Conservation (phyloP, 1,284 basidiomycete genomes). For the Chalciporus sp. region DNA sequence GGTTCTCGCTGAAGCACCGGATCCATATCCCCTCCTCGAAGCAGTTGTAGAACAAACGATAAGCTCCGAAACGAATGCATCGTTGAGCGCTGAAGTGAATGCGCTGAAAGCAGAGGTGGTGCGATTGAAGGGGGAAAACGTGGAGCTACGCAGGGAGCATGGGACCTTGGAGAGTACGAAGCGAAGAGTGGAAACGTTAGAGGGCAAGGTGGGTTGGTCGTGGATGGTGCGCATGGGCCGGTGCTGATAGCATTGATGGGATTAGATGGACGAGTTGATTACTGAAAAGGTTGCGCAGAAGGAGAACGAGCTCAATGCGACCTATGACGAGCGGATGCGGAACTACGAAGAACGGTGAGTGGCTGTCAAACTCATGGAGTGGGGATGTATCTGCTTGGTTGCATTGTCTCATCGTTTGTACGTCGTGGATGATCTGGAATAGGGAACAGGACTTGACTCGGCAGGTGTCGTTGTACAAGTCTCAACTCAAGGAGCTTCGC, state of each 20-base stretch:
- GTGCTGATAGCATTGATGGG: slow-evolving; percentile 5
- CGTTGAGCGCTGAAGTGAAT: slow-evolving; percentile 58
- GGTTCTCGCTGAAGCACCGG: slow-evolving; percentile 90
- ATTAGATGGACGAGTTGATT: slow-evolving; percentile 88
- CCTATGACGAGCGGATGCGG: slow-evolving; percentile 92
- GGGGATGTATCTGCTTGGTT: background rate
- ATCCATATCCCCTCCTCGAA: slow-evolving; percentile 95
- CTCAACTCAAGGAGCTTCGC: slow-evolving; percentile 88
- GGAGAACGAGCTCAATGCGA: slow-evolving; percentile 94
- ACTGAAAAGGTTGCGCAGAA: slow-evolving; percentile 85
- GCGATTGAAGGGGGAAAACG: slow-evolving; percentile 78
- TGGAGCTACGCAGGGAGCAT: slow-evolving; percentile 70
- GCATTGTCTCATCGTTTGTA: background rate
- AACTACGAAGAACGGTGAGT: slow-evolving; percentile 92
- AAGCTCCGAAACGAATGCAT: slow-evolving; percentile 54
- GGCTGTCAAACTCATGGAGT: background rate
- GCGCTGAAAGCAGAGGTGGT: slow-evolving; percentile 75
- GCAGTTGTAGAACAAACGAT: slow-evolving; percentile 92
- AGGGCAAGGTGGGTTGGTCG: slow-evolving; percentile 66
- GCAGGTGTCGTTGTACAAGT: slow-evolving; percentile 82
- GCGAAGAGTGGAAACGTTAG: slow-evolving; percentile 78
- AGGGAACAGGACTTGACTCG: slow-evolving; percentile 92
- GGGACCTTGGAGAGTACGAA: slow-evolving; percentile 56
- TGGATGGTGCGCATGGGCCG: background rate
- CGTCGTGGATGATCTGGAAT: background rate